phyloP scores from a whole-genome alignment of 805 yeast species.

The Yueomyces sp. region DNA sequence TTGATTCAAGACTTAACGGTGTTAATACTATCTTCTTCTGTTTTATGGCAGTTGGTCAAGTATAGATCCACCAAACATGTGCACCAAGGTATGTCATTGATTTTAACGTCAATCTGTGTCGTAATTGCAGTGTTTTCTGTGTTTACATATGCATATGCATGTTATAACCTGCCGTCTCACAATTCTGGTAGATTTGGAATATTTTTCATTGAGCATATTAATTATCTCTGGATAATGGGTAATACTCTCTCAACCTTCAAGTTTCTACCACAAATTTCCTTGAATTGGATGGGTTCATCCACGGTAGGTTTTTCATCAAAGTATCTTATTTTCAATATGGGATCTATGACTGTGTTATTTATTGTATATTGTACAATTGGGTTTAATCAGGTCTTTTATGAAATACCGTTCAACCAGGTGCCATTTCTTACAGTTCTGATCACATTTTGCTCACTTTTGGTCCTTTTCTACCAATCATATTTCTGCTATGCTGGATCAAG shows the following conservation, averaged over 20 bases:
- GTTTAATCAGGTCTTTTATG: conserved; percentile 4
- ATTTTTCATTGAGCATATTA: conserved; percentile 29
- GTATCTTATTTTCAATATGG: conserved; percentile 6
- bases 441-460: conserved; percentile 7
- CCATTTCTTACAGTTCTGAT: conserved; percentile 8
- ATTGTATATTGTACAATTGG: too few species aligned
- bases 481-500: conserved; percentile 10
- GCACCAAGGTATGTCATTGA: conserved; percentile 26
- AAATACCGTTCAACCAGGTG: conserved; percentile 13
- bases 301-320: conserved; percentile 21
- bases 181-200: conserved; percentile 22
- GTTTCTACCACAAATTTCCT: conserved; percentile 29
- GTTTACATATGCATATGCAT: conserved; percentile 13
- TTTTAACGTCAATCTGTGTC: conserved; percentile 3
- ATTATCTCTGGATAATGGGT: conserved; percentile 28
- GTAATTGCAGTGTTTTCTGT: conserved; percentile 3
- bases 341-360: background rate
- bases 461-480: conserved; percentile 18
- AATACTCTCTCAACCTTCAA: conserved; percentile 15
- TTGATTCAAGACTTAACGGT: conserved; percentile 10
- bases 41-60: conserved; percentile 18
- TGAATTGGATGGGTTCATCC: conserved; percentile 27
- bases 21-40: conserved; percentile 4
- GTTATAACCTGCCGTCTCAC: conserved; percentile 6
- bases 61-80: conserved; percentile 23